These are phyloP conservation scores for Torrubiellomyces zombiae DNA, from an alignment of 2,329 filamentous ascomycete species.

Conservation along the genomic window DNA sequence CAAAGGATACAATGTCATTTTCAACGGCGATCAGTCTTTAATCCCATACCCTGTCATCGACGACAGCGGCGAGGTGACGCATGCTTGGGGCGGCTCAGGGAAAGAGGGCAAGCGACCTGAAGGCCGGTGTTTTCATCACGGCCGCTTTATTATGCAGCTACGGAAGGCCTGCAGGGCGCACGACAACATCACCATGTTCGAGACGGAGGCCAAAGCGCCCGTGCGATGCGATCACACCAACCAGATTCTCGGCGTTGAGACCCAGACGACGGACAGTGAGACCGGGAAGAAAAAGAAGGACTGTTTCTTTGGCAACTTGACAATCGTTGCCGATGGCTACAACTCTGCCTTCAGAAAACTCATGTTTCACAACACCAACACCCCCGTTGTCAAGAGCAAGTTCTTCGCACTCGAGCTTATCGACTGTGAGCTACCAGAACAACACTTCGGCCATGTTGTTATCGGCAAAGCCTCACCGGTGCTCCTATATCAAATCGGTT, in stretches of 20 bases:
- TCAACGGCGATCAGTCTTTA: slow-evolving; percentile 52
- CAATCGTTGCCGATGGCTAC: slow-evolving; percentile 84
- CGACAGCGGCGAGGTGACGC: slow-evolving; percentile 23
- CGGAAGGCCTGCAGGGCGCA: slow-evolving; percentile 57
- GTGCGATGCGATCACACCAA: slow-evolving; percentile 52
- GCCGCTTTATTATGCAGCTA: slow-evolving; percentile 74
- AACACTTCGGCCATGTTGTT: slow-evolving; percentile 72
- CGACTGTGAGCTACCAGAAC: slow-evolving; percentile 62
- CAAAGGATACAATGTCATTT: slow-evolving; percentile 77
- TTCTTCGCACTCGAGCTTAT: slow-evolving; percentile 91
- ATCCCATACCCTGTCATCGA: slow-evolving; percentile 64
- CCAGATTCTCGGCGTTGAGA: slow-evolving; percentile 71
- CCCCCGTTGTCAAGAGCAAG: slow-evolving; percentile 60
- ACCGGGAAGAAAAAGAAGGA: slow-evolving; percentile 43
- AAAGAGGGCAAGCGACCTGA: slow-evolving; percentile 31
- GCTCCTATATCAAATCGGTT: slow-evolving; percentile 92
- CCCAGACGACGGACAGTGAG: slow-evolving; percentile 43
- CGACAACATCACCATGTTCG: slow-evolving; percentile 76
- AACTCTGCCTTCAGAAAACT: slow-evolving; percentile 79
- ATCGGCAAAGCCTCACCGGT: slow-evolving; percentile 63
- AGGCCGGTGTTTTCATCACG: slow-evolving; percentile 82
- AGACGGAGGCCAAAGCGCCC: slow-evolving; percentile 68
- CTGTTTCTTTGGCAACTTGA: slow-evolving; percentile 77
- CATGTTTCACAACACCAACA: slow-evolving; percentile 41
- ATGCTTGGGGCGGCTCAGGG: slow-evolving; percentile 18